Base-by-base conservation (phyloP, 2,329 filamentous ascomycete genomes). In the Penicillium sp. region DNA sequence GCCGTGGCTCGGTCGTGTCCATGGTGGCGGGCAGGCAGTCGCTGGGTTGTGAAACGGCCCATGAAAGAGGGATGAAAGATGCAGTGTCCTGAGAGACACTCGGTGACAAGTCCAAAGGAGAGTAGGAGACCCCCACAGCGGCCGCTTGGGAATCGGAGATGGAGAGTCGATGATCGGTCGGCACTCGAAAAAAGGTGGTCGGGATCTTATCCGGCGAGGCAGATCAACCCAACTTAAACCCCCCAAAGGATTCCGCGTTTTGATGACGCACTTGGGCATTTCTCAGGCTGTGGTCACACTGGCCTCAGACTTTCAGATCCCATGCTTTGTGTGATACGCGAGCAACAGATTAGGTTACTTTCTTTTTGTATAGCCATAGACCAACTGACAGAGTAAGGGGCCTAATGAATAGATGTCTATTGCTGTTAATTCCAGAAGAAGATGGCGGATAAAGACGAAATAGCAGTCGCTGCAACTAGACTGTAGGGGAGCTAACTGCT, bases 1-100 rank as follows among this genome's bases (percentile, higher is more conserved):
- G 62, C 58, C 53, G 60, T 51, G 60, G 54, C 52, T 64, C 60
- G 46, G 56, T 59, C 46, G 50, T 56, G 60, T 69, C 67, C 68
- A 71, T 71, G 44, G 54, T 62, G 49, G 57, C 48, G 45, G 54
- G 56, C 52, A 50, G 44, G 45, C 45, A 48, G 48, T 52, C 43
- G 48, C 47, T 46, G 49, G 13, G 26, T 48, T 48, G 42, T 42
- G 42, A 46, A 48, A 50, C 49, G 28, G 55, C 47, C 56, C 57
- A 60, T 60, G 45, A 51, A 57, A 45, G 24, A 34, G 25, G 32
- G 29, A 50, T 44, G 49, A 29, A 47, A 49, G 48, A 11, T 11
- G 29, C 29, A 32, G 32, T 39, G 53, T 62, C 57, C 54, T 59
- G 58, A 52, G 55, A 53, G 52, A 36, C 45, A 49, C 41, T 35